Evolutionary conservation across 495 filamentous ascomycete genomes (phyloP), one percentile per base, ranked within the genome.

Genomic region (Penicillium subrubescens): DNA sequence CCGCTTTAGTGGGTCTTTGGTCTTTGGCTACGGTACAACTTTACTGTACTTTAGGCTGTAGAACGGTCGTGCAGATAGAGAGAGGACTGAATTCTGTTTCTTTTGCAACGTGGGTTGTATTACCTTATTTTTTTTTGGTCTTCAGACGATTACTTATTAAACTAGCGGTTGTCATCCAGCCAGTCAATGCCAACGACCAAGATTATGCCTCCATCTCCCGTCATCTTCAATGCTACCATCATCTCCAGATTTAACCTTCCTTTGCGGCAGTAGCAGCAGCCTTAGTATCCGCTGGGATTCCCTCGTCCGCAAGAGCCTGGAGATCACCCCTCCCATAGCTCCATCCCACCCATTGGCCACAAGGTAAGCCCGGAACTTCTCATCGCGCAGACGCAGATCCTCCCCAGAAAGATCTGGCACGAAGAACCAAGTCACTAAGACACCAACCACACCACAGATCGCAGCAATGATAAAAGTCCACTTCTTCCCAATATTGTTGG

Each of bases 401-500:
- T 82, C 79, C 5, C 77, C 76, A 0, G 67, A 77, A 33, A 85
- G 66, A 71, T 83, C 75, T 0, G 81, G 81, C 12, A 86, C 69
- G 62, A 84, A 86, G 67, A 84, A 77, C 29, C 68, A 86, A 2
- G 83, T 85, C 0, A 84, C 81, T 2, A 82, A 5, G 14, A 86
- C 74, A 0, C 83, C 83, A 5, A 75, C 75, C n/a, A 86, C 74
- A 4, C 82, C 82, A 60, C 79, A 83, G 46, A 84, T 82, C 8
- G 82, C 83, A 8, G 82, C 81, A 56, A 84, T 79, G 41, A 85
- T 82, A 52, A 86, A 84, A 8, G 82, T 84, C 80, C 81, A 83
- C 29, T 71, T 70, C 60, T 84, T 80, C 0, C 83, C 82, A 11
- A 84, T 66, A 52, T 73, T 39, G 27, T 59, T 63, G 50, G 80